These are phyloP conservation scores for Mesembryanthemum crystallinum DNA, from an alignment of 148 eudicot genomes.

Conservation along the genomic window DNA sequence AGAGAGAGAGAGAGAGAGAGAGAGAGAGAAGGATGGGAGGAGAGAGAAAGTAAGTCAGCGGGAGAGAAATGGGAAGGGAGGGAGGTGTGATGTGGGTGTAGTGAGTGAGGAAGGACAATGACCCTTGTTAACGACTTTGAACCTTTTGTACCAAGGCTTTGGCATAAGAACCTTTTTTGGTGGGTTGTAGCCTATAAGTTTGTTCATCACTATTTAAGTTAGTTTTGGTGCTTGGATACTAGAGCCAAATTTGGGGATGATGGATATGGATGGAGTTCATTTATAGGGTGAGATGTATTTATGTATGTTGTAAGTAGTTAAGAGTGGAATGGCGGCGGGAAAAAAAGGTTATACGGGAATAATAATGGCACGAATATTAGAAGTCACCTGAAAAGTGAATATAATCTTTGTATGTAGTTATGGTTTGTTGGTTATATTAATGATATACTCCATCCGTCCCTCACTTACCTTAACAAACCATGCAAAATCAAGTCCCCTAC, in stretches of 20 bases:
- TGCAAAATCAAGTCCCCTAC: no score
- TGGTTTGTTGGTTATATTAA: not conserved
- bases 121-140: conserved; percentile 8
- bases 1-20: conserved; percentile 18
- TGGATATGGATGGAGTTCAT: not conserved
- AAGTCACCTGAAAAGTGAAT: not conserved
- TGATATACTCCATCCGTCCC: no score
- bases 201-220: no score
- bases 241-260: not conserved
- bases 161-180: conserved; percentile 1
- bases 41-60: conserved; percentile 20
- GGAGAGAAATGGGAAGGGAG: not conserved
- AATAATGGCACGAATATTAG: not conserved
- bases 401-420: not conserved
- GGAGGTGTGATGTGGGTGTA: not conserved
- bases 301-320: not conserved
- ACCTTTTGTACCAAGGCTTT: not conserved
- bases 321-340: not conserved
- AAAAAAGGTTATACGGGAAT: not conserved
- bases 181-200: no score
- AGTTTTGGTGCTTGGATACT: not conserved
- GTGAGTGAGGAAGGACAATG: conserved; percentile 2
- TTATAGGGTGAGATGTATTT: not conserved
- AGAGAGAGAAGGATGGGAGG: conserved; percentile 8
- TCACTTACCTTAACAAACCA: no score